Base-by-base conservation (phyloP, 306 rosid species). In the Quercus gilva region DNA sequence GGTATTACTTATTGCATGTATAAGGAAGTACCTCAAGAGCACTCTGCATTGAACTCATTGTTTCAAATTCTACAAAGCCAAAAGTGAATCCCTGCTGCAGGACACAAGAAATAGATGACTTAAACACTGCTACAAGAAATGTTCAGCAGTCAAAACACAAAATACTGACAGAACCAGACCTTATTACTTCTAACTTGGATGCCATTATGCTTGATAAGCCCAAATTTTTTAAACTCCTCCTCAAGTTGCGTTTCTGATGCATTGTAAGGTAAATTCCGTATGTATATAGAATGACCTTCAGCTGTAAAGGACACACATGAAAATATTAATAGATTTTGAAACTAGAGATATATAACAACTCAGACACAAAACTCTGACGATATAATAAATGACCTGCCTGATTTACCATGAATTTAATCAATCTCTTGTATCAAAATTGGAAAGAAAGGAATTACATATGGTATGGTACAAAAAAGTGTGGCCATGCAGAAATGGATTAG, bases 181-280 rank as follows among this genome's bases (percentile, higher is more conserved):
- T 90, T 88, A 74, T 89, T 95, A 80, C 98, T 95, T 89, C 99
- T 89, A 71, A 96, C 99, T 93, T 96, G 99, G 86, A 96, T 89
- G 65, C 99, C 99, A 60, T 86, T 96, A 31, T 28, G 93, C 88
- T 96, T 96, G 79, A 96, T 96, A 79, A 94, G 86, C 72, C 99
- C 99, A 84, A 90, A 90, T 87, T 91, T 93, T 86, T 91, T 89
- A 79, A 96, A 96, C 75, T 89, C 93, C 72, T 84, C 89, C 76
- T 91, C 98, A 63, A 96, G 94, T 88, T 91, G 99, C 83, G 83
- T 96, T 18, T 82, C 94, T 18, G 98, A 89, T 61, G 99, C 99
- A 79, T 91, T 91, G 73, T 83, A 93, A 21, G 98, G 98, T 91
- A 96, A 86, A 81, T 91, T 91, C 80, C 99, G 81, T 55, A 96